These are phyloP conservation scores for Clarireedia hainanense DNA, from an alignment of 2,329 filamentous ascomycete genomes.

Conservation along the genomic window DNA sequence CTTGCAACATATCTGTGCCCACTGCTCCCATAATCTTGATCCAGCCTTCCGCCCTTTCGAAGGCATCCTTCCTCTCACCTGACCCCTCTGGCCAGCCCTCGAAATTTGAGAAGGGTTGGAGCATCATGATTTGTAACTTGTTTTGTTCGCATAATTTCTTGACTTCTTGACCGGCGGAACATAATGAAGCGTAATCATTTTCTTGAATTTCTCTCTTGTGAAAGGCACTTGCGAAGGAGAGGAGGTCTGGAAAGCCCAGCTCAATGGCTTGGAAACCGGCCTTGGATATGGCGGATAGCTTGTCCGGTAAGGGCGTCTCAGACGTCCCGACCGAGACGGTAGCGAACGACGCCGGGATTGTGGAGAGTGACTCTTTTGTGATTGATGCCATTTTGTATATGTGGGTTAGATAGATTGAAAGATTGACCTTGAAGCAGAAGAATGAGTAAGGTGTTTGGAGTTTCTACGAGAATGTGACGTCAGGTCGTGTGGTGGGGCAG, in stretches of 20 bases:
- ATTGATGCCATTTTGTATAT: not conserved
- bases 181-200: slow-evolving; percentile 52
- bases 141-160: slow-evolving; percentile 45
- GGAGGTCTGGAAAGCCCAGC: slow-evolving; percentile 65
- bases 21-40: slow-evolving; percentile 61
- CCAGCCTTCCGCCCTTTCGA: slow-evolving; percentile 57
- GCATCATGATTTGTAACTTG: slow-evolving; percentile 55
- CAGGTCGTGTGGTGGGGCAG: not conserved
- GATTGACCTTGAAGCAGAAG: not conserved
- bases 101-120: slow-evolving; percentile 71
- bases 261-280: slow-evolving; percentile 64
- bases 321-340: slow-evolving; percentile 46
- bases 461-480: not conserved
- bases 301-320: slow-evolving; percentile 47
- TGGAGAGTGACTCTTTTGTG: slow-evolving; percentile 13
- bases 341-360: slow-evolving; percentile 44
- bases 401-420: not conserved
- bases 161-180: slow-evolving; percentile 45
- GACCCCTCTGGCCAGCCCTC: slow-evolving; percentile 62
- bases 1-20: slow-evolving; percentile 64
- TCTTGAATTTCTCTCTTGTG: slow-evolving; percentile 42
- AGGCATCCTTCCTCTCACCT: slow-evolving; percentile 52
- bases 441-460: not conserved
- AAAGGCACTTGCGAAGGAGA: slow-evolving; percentile 49
- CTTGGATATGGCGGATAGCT: slow-evolving; percentile 53